Evolutionary conservation across 2,329 filamentous ascomycete species (phyloP), one percentile per base, ranked within the genome.

Genomic region (Pseudogymnoascus sp.): DNA sequence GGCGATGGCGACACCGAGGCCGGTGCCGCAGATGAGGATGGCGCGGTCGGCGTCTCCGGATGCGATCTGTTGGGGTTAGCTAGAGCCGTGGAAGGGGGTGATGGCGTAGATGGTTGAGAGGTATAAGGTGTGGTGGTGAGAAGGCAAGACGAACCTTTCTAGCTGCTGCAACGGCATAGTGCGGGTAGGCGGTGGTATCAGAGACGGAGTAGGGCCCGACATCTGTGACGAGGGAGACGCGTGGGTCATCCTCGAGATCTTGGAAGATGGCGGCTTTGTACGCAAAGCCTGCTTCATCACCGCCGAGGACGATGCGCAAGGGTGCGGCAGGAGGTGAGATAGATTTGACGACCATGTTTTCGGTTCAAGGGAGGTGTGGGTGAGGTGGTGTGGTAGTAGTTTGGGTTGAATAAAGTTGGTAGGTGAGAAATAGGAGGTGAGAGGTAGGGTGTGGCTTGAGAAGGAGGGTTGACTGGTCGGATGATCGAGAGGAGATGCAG

Each of bases 1-100:
- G n/a, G 84, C 78, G 72, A 95, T 95, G 69, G 91, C 90, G 6
- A 96, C 91, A 18, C 91, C 91, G 6, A 96, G 82, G 0, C 91
- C 91, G 0, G 91, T 95, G 2, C 91, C 90, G 76, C 90, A 95
- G 77, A 95, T 90, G 42, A 92, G 77, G 37, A 95, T 79, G 0
- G 89, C 90, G 60, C 90, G 87, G 75, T 95, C 90, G 60, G 83
- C 87, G 69, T 85, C 80, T 45, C 86, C 87, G 5, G 78, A 74
- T 3, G 80, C 79, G 9, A 89, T 82, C 37, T 88, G 78, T 64
- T 77, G 76, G 58, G 60, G 55, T 58, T 58, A 58, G 55, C 15
- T 39, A 5, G 25, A 55, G 15, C 8, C 6, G 6, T 9, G 21
- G 21, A 48, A 62, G 12, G 60, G 60, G n/a, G 61, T 61, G 6